phyloP scores from a whole-genome alignment of 371 early-diverging fungal genomes.

The Umbelopsis sp. region DNA sequence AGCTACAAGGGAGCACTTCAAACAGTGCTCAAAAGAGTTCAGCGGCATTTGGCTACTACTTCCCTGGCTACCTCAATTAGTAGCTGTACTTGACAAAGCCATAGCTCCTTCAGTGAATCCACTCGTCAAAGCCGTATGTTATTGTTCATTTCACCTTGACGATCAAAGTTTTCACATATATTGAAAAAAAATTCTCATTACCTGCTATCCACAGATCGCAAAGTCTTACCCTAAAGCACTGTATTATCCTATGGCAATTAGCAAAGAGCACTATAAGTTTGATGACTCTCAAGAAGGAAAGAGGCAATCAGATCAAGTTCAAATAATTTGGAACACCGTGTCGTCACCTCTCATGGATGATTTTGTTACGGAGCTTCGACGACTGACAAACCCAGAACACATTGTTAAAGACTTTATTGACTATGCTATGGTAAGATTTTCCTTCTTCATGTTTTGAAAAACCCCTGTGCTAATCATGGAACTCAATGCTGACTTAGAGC shows the following conservation, averaged over 20 bases:
- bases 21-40: constrained; percentile 31
- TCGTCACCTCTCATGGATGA: constrained; percentile 56
- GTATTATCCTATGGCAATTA: constrained; percentile 71
- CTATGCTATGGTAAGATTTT: constrained; percentile 41
- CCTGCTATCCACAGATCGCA: constrained; percentile 48
- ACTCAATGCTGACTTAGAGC: background rate
- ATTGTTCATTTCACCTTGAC: background rate
- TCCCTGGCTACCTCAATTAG: constrained; percentile 80
- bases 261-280: constrained; percentile 66
- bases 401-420: constrained; percentile 70
- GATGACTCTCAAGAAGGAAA: constrained; percentile 27
- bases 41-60: constrained; percentile 68
- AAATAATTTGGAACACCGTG: constrained; percentile 39
- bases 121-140: constrained; percentile 35
- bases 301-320: constrained; percentile 36
- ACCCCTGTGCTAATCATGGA: too few relatives aligned
- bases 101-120: constrained; percentile 44
- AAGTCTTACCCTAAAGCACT: constrained; percentile 68
- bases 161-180: background rate
- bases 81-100: constrained; percentile 66
- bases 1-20: constrained; percentile 36
- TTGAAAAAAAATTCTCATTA: background rate
- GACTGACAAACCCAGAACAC: constrained; percentile 73
- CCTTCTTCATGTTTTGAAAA: background rate
- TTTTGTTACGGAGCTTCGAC: constrained; percentile 65